A percentile compares a stretch with the other conserved stretches of the same genome.
Conservation (phyloP, 192 early-diverging fungal genomes). For the Entomortierella chlamydospora region DNA sequence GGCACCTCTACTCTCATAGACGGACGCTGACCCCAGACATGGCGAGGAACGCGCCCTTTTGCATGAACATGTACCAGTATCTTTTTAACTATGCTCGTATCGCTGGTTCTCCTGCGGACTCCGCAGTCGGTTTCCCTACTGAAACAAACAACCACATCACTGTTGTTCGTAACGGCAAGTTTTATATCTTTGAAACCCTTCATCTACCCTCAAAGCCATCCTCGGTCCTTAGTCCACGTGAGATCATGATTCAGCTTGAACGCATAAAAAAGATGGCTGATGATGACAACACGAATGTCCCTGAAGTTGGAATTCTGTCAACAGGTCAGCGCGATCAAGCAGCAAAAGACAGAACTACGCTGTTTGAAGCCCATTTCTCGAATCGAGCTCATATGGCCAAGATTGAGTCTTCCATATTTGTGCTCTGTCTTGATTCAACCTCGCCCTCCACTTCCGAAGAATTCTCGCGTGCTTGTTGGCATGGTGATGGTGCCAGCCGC, state of each 20-base stretch:
- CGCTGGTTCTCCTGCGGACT: constrained; percentile 73
- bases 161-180: constrained; percentile 81
- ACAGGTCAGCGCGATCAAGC: constrained; percentile 65
- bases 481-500: constrained; percentile 84
- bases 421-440: constrained; percentile 81
- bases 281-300: constrained; percentile 53
- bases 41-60: constrained; percentile 76
- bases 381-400: constrained; percentile 72
- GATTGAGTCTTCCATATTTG: constrained; percentile 82
- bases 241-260: constrained; percentile 70
- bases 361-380: constrained; percentile 66
- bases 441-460: constrained; percentile 78
- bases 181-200: constrained; percentile 74
- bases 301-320: constrained; percentile 70
- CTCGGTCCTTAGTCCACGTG: constrained; percentile 42
- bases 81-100: constrained; percentile 87
- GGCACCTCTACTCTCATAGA: constrained; percentile 43
- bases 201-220: constrained; percentile 55
- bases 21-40: constrained; percentile 76
- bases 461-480: constrained; percentile 81
- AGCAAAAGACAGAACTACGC: constrained; percentile 64
- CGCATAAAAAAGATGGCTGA: constrained; percentile 74
- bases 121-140: constrained; percentile 70
- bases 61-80: constrained; percentile 87
- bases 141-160: constrained; percentile 77